Base-by-base conservation (phyloP, 1,139 yeast species). In the Pichia sp. region DNA sequence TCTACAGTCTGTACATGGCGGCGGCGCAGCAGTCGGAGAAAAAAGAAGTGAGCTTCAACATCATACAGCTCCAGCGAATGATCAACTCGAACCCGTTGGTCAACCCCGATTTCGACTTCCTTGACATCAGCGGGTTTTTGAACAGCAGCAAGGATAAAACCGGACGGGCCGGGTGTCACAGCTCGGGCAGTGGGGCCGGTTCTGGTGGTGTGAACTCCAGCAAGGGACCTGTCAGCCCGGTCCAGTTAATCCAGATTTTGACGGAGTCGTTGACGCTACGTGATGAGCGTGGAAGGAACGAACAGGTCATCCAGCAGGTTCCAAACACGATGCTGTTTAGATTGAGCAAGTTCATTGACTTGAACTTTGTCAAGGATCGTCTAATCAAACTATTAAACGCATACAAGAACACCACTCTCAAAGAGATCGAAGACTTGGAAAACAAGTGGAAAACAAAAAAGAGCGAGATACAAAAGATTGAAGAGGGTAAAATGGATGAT, bases 51-150 rank as follows among this genome's bases (percentile, higher is more conserved):
- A 66, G 70, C 10, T 68, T 69, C 55, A 68, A 69, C 48, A 66
- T 69, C 16, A 58, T 68, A 30, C 70, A 68, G 49, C 55, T 69
- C 27, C 71, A 66, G 48, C 59, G 67, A 16, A 65, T 67, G 67
- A 68, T 69, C 46, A 69, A 69, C 62, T 66, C 65, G 51, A 69
- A 66, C 54, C 71, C 71, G 6, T 58, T 69, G 45, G 67, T 69
- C 9, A 68, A 69, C 47, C 67, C 66, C 0, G 66, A 66, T 36
- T 68, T 68, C 58, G 70, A 69, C 54, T 59, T 69, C 29, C 58
- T 67, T 40, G 61, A 65, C 51, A 67, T 68, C 8, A 61, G 62
- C 24, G 65, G 62, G 2, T 65, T 64, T 12, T 34, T 61, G 48
- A 57, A 57, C 41, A 46, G 12, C 27, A 45, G n/a, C 34, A 49